A percentile compares a stretch with the other conserved stretches of the same genome.
These are phyloP conservation scores for Aspergillus cristatus DNA, from an alignment of 495 filamentous ascomycete species.

Conservation along the genomic window DNA sequence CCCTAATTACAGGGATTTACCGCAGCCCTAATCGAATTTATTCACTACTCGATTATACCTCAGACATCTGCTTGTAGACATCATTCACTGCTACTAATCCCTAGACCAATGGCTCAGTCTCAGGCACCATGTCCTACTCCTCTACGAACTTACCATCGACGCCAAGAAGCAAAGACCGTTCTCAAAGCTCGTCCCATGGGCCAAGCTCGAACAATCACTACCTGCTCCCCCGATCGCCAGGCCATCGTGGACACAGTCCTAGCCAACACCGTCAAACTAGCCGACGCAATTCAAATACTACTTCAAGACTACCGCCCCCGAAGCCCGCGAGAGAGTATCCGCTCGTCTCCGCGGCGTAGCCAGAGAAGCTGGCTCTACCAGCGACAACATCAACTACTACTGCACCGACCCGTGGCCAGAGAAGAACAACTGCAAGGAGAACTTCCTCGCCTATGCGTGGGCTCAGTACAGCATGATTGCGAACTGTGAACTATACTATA, in stretches of 20 bases:
- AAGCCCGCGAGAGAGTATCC: conserved; percentile 39
- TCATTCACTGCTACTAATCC: too few relatives aligned
- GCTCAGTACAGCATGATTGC: conserved; percentile 42
- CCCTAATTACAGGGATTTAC: too few relatives aligned
- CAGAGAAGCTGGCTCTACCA: conserved; percentile 34
- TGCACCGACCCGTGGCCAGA: conserved; percentile 43
- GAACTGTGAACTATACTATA: conserved; percentile 45
- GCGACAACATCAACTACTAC: conserved; percentile 39
- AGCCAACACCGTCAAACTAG: too few relatives aligned
- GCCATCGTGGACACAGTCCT: too few relatives aligned
- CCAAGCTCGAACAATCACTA: too few relatives aligned
- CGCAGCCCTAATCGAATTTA: too few relatives aligned
- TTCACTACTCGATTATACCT: conserved; percentile 15
- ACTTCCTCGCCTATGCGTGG: conserved; percentile 50
- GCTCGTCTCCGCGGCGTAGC: conserved; percentile 42
- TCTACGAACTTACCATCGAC: too few relatives aligned
- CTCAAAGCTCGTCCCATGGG: too few relatives aligned
- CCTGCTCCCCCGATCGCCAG: too few relatives aligned
- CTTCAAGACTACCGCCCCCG: conserved; percentile 47
- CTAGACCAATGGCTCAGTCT: too few relatives aligned
- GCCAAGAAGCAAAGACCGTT: too few relatives aligned
- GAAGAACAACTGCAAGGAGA: conserved; percentile 35
- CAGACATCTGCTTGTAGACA: background rate
- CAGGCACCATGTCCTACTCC: too few relatives aligned
- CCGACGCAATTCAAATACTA: conserved; percentile 51